These are phyloP conservation scores for Sabuloglossum arenarium DNA, from an alignment of 495 filamentous ascomycete genomes.

Conservation along the genomic window DNA sequence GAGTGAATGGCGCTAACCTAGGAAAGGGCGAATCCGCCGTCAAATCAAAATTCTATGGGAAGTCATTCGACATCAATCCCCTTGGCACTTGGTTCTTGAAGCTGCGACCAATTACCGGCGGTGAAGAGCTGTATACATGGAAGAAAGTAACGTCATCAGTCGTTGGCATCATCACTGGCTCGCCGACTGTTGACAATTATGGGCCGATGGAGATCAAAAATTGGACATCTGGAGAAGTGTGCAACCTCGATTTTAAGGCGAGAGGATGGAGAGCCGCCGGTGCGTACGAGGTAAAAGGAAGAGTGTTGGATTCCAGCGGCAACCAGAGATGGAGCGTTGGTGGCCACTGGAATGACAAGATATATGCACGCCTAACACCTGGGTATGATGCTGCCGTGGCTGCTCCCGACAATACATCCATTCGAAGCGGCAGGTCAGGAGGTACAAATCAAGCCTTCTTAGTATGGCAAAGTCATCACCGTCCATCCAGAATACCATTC, in stretches of 20 bases:
- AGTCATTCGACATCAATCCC: constrained; percentile 90
- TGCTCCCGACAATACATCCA: constrained; percentile 21
- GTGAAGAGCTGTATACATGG: constrained; percentile 91
- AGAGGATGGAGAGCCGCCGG: constrained; percentile 87
- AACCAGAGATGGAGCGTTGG: constrained; percentile 71
- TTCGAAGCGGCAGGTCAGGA: constrained; percentile 22
- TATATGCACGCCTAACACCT: constrained; percentile 82
- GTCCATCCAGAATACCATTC: constrained; percentile 77
- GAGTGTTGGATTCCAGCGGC: constrained; percentile 54
- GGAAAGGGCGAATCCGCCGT: constrained; percentile 72
- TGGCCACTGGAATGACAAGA: constrained; percentile 91
- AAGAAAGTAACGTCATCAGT: constrained; percentile 98
- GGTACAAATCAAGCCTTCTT: constrained; percentile 56
- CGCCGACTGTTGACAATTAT: constrained; percentile 94
- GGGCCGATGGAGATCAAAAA: constrained; percentile 95
- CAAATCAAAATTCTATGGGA: constrained; percentile 93
- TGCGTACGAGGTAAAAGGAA: constrained; percentile 71
- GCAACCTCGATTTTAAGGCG: constrained; percentile 83
- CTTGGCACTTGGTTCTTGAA: constrained; percentile 93
- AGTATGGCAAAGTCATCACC: constrained; percentile 72
- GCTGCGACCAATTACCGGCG: constrained; percentile 55
- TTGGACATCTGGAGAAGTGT: constrained; percentile 80
- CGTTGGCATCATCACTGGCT: constrained; percentile 91
- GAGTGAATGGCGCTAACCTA: constrained; percentile 4
- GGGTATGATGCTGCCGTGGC: constrained; percentile 66